Evolutionary conservation across 495 filamentous ascomycete genomes (phyloP).

Genomic region (Copromyces sp.): DNA sequence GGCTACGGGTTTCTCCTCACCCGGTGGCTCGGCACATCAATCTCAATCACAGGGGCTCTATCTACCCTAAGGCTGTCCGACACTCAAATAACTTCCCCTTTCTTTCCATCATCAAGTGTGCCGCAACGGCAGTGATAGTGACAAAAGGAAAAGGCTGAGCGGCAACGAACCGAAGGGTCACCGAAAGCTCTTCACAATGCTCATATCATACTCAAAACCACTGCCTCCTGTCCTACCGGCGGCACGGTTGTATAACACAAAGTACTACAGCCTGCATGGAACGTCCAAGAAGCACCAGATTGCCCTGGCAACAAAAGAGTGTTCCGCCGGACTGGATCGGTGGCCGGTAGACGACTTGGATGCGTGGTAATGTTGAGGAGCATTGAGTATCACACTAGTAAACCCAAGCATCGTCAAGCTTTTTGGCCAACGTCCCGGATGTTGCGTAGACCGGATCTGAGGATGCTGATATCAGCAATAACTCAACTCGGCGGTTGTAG

Average conservation of each 20-base stretch:
- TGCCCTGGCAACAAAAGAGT: background rate
- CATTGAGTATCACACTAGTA: background rate
- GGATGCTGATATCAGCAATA: background rate
- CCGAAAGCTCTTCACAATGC: background rate
- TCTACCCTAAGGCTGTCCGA: background rate
- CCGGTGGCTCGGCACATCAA: background rate
- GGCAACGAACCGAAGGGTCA: background rate
- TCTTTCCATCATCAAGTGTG: background rate
- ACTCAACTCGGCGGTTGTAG: background rate
- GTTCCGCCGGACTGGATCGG: background rate
- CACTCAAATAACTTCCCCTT: background rate
- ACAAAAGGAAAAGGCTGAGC: background rate
- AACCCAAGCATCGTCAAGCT: background rate
- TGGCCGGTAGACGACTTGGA: background rate
- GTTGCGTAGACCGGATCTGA: background rate
- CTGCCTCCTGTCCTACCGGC: background rate
- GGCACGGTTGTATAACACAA: background rate
- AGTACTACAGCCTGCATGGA: background rate
- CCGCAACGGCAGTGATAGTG: background rate
- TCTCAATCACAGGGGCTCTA: background rate
- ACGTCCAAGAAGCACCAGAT: background rate
- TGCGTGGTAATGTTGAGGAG: background rate
- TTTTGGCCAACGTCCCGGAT: background rate
- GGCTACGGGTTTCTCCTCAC: background rate
- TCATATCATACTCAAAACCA: background rate